Percentiles rank a stretch among this genome's conserved stretches.
phyloP scores from a whole-genome alignment of 2,329 filamentous ascomycete genomes.

The Talaromyces funiculosus region DNA sequence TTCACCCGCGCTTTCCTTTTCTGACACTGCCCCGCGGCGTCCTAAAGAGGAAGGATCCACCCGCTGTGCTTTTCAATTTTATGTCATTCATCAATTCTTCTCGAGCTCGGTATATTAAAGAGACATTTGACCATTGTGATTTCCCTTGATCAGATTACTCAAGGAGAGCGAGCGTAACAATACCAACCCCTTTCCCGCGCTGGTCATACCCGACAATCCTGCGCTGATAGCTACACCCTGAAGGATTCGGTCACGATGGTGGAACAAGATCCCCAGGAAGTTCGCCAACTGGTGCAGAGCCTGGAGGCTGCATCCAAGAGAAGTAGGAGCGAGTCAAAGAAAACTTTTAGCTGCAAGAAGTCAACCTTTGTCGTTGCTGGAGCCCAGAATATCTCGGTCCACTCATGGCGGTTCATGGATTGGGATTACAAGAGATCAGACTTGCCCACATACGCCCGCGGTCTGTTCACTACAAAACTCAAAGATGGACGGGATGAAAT shows the following conservation, averaged over 20 bases:
- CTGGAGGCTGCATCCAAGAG: conserved; percentile 51
- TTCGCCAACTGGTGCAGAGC: conserved; percentile 58
- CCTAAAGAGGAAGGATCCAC: conserved; percentile 12
- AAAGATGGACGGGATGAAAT: conserved; percentile 66
- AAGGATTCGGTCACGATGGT: conserved; percentile 44
- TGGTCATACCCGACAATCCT: not conserved
- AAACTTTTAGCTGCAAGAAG: conserved; percentile 69
- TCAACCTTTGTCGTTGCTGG: conserved; percentile 67
- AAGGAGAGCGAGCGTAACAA: not conserved
- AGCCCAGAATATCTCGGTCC: conserved; percentile 60
- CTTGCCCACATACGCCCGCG: conserved; percentile 86
- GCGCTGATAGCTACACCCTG: not conserved
- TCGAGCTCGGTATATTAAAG: not conserved
- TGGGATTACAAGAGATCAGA: conserved; percentile 89
- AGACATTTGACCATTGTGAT: not conserved
- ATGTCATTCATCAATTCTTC: conserved; percentile 3
- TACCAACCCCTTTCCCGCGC: not conserved
- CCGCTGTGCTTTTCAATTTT: not conserved
- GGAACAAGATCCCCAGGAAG: conserved; percentile 63
- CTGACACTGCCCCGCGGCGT: conserved; percentile 11
- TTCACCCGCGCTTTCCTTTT: not conserved
- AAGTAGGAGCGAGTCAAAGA: conserved; percentile 49
- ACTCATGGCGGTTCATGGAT: conserved; percentile 91
- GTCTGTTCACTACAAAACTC: conserved; percentile 79
- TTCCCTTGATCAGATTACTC: too few relatives aligned